Conservation (phyloP, 306 rosid species). For the Nissolia schottii region DNA sequence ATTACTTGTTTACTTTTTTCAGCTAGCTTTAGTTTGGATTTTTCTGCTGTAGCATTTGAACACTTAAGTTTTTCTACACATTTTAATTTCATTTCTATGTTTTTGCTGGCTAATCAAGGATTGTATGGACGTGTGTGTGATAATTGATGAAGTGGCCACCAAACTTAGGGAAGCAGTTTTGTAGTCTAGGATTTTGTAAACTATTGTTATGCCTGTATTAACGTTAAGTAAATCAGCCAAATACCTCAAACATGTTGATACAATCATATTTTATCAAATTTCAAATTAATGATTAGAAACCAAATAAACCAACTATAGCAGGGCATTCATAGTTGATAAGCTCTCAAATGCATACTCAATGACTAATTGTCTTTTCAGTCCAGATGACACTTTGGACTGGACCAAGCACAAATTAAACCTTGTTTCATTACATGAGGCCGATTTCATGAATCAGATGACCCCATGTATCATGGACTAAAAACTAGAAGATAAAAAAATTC, state of each 20-base stretch:
- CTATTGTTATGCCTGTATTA: neutral
- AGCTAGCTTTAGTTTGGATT: neutral
- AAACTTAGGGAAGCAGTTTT: neutral
- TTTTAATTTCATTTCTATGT: neutral
- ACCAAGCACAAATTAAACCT: too few relatives aligned
- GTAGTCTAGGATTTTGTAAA: neutral
- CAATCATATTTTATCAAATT: neutral
- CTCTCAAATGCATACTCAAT: too few relatives aligned
- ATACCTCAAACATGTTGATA: neutral
- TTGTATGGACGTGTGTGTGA: neutral
- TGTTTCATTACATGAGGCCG: too few relatives aligned
- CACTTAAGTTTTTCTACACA: neutral
- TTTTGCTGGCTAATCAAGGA: neutral
- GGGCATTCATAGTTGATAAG: too few relatives aligned
- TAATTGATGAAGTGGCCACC: neutral
- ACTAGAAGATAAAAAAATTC: too few relatives aligned
- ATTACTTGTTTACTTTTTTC: neutral
- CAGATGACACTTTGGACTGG: too few relatives aligned
- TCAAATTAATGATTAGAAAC: too few relatives aligned
- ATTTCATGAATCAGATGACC: too few relatives aligned
- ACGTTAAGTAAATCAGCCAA: neutral
- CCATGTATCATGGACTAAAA: too few relatives aligned
- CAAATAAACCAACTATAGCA: too few relatives aligned
- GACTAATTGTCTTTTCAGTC: too few relatives aligned
- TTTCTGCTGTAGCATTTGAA: neutral